Base-by-base conservation (phyloP, 2,329 filamentous ascomycete genomes). In the Arthrobotrys entomopaga region DNA sequence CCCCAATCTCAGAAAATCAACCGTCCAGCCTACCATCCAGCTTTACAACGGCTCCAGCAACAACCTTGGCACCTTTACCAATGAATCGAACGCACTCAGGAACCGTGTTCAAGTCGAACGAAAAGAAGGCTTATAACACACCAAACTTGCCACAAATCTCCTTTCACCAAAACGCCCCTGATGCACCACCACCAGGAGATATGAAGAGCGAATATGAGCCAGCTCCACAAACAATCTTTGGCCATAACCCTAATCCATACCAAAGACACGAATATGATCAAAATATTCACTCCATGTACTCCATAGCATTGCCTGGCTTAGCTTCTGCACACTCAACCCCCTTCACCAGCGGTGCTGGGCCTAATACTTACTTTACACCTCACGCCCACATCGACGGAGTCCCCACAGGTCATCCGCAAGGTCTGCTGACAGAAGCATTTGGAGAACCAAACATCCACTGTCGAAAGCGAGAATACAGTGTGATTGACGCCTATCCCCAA, bases 31-130 rank as follows among this genome's bases (percentile, higher is more conserved):
- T 72, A 15, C 67, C 67, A 26, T 72, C 67, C 10, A 72, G 67
- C 54, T 72, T 72, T 26, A 50, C 53, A 8, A 53, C 52, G 1
- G 43, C 46, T 48, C 57, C 59, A 24, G 46, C 59, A 1, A 42
- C 65, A 50, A 57, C 54, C 2, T 48, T 72, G 11, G 63, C 60
- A 13, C 67, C 67, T 56, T 60, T 60, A 65, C 60, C 67, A 15
- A 72, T 72, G 67, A 60, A 72, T 22, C 60, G 67, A 19, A 72
- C 67, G 11, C 53, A 56, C 22, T 72, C 67, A 24, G 67, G 67
- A 5, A 58, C 67, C 24, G 56, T 72, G 38, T 29, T 72, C 3
- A 72, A 72, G 26, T 65, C 67, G 13, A 65, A 59, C n/a, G 67
- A 65, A 13, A 53, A 60, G 50, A 65, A 60, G 46, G 24, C 60